phyloP scores from a whole-genome alignment of 2,329 filamentous ascomycete genomes.

The Penicillium vulpinum region DNA sequence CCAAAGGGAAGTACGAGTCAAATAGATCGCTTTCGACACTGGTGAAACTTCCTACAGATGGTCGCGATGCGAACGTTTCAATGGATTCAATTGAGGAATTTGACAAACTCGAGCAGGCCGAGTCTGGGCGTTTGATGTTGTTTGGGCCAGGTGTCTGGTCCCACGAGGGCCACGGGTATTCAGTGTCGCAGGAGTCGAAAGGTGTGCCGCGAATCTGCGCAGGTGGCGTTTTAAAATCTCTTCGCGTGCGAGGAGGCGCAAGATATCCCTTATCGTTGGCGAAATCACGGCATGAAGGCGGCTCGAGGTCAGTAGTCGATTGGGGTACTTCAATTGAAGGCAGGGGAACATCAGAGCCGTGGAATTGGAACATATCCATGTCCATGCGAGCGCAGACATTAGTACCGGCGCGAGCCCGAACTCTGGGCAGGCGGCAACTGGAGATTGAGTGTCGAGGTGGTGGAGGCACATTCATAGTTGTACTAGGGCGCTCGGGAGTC shows the following conservation, averaged over 20 bases:
- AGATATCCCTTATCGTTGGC: conserved; percentile 38
- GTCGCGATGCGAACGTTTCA: conserved; percentile 57
- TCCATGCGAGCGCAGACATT: conserved; percentile 40
- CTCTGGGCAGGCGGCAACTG: conserved; percentile 43
- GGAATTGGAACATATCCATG: conserved; percentile 36
- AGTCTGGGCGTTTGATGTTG: conserved; percentile 56
- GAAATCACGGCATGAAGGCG: conserved; percentile 25
- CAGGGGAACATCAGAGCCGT: conserved; percentile 41
- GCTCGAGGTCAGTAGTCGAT: conserved; percentile 29
- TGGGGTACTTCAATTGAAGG: conserved; percentile 46
- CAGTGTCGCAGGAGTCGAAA: conserved; percentile 32
- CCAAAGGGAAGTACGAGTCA: conserved; percentile 56
- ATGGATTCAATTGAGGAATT: conserved; percentile 64
- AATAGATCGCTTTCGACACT: conserved; percentile 60
- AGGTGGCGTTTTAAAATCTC: conserved; percentile 46
- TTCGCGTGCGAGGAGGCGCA: conserved; percentile 40
- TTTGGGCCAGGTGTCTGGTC: conserved; percentile 39
- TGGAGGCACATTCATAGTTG: conserved; percentile 44
- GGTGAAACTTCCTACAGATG: conserved; percentile 61
- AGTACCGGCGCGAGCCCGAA: conserved; percentile 40
- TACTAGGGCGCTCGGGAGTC: conserved; percentile 45
- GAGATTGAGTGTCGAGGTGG: conserved; percentile 46
- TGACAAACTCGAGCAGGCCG: conserved; percentile 59
- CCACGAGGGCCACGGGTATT: conserved; percentile 33
- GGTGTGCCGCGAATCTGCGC: conserved; percentile 45